Conservation (phyloP, 257 asterid species). For the Solanum corneliomulleri region DNA sequence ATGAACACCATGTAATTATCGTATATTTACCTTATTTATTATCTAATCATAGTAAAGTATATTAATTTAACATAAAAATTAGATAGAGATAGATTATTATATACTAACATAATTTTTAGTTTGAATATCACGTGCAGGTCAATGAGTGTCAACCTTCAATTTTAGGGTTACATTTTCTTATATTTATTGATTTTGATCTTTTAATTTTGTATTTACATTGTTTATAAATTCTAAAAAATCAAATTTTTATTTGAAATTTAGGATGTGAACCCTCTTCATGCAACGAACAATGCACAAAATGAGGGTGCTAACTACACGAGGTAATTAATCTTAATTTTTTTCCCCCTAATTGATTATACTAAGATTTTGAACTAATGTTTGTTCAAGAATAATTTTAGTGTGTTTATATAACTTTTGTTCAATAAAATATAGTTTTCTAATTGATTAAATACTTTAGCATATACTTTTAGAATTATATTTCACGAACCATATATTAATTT, state of each 20-base stretch:
- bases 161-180: neutral
- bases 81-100: neutral
- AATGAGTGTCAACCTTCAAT: neutral
- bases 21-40: neutral
- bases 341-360: neutral
- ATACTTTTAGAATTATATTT: too few relatives aligned
- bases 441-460: too few relatives aligned
- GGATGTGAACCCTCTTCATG: neutral
- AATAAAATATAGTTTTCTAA: too few relatives aligned
- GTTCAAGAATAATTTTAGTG: too few relatives aligned
- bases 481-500: too few relatives aligned
- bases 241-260: neutral
- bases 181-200: too few relatives aligned
- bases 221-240: neutral
- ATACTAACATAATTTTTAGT: neutral
- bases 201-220: too few relatives aligned
- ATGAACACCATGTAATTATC: neutral
- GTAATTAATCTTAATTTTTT: neutral
- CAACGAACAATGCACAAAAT: neutral
- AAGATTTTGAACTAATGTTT: neutral
- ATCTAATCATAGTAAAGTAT: neutral
- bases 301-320: neutral
- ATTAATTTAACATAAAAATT: neutral
- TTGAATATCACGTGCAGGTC: neutral
- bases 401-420: too few relatives aligned